Conservation (phyloP, 441 rosid genomes). For the Erysimum cheiri region DNA sequence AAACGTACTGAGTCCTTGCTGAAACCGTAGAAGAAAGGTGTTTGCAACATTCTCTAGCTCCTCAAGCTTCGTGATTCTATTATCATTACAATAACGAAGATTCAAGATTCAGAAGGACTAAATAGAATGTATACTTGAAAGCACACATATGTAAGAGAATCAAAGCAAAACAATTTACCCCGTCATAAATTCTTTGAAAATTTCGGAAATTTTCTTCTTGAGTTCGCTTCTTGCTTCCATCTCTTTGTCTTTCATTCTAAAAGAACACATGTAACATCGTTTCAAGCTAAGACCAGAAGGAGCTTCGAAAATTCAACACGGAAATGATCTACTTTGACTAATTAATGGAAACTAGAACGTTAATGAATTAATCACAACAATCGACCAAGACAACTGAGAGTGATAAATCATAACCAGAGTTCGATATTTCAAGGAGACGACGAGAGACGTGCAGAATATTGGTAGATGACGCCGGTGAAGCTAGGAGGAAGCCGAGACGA, state of each 20-base stretch:
- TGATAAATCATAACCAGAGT: slow-evolving; percentile 9
- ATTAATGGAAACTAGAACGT: not conserved
- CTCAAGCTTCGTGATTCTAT: slow-evolving; percentile 71
- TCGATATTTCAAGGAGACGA: not conserved
- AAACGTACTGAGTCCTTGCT: slow-evolving; percentile 66
- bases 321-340: not conserved
- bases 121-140: not conserved
- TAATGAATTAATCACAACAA: not conserved
- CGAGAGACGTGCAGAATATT: not conserved
- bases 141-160: not conserved
- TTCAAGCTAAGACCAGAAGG: not conserved
- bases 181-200: slow-evolving; percentile 61
- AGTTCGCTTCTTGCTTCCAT: slow-evolving; percentile 43
- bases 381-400: not conserved
- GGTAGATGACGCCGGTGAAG: not conserved
- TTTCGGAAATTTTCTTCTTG: slow-evolving; percentile 46
- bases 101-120: not conserved
- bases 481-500: not conserved
- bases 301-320: not conserved
- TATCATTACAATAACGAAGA: slow-evolving; percentile 11
- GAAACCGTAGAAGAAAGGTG: slow-evolving; percentile 64
- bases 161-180: slow-evolving; percentile 47
- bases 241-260: slow-evolving; percentile 40
- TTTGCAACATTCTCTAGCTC: slow-evolving; percentile 60
- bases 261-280: slow-evolving; percentile 11